phyloP scores from a whole-genome alignment of 2,329 filamentous ascomycete genomes.

The Colletotrichum incanum region DNA sequence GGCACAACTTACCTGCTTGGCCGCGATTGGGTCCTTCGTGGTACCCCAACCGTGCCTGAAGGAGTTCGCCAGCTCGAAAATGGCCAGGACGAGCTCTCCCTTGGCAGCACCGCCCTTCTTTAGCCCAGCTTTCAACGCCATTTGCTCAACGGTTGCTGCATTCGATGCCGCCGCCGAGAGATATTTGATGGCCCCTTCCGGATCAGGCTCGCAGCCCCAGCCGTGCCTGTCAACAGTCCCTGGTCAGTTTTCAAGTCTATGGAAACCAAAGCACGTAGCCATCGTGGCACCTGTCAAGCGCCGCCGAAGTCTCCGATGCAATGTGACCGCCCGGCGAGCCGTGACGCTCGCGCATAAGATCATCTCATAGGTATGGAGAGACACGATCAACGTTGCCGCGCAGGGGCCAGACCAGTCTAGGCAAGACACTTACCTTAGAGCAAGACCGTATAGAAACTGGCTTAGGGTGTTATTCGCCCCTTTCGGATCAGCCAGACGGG shows the following conservation, averaged over 20 bases:
- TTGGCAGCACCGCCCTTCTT: conserved; percentile 96
- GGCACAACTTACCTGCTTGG: conserved; percentile 72
- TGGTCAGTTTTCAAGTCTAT: conserved; percentile 23
- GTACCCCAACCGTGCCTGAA: conserved; percentile 98
- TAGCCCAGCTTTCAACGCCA: conserved; percentile 88
- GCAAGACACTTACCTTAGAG: conserved; percentile 76
- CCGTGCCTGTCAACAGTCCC: conserved; percentile 77
- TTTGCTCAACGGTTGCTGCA: conserved; percentile 87
- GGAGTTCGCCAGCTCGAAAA: conserved; percentile 93
- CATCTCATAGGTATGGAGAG: neutral
- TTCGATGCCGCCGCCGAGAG: conserved; percentile 92
- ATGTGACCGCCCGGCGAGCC: conserved; percentile 22
- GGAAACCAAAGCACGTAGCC: conserved; percentile 4
- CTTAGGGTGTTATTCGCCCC: conserved; percentile 93
- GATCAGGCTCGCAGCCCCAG: conserved; percentile 87
- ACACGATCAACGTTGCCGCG: conserved; percentile 21
- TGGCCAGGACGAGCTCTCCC: conserved; percentile 95
- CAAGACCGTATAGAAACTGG: conserved; percentile 95
- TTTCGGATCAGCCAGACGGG: conserved; percentile 83
- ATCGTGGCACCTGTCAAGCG: conserved; percentile 15
- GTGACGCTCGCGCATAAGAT: conserved; percentile 3
- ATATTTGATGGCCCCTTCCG: conserved; percentile 83
- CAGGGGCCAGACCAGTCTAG: conserved; percentile 22
- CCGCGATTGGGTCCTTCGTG: conserved; percentile 86
- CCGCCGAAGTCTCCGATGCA: conserved; percentile 5